A percentile compares a stretch with the other conserved stretches of the same genome.
Evolutionary conservation across 352 stramenopile species (phyloP).

Genomic region (Blastocystis sp.): DNA sequence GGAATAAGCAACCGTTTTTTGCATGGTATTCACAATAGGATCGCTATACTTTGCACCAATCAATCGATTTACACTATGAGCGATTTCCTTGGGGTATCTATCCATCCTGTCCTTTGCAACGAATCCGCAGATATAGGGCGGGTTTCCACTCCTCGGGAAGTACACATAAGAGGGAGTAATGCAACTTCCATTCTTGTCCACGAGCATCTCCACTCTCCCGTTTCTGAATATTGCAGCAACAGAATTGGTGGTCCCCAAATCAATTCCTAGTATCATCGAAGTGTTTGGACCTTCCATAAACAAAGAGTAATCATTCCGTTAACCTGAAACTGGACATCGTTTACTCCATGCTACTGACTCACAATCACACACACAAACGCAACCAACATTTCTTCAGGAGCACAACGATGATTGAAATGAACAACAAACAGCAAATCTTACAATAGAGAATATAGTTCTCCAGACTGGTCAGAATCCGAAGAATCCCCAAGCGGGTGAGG

Average conservation of each 20-base stretch:
- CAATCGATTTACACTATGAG: slow-evolving; percentile 15
- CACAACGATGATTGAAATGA: not conserved
- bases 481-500: not conserved
- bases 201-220: slow-evolving; percentile 20
- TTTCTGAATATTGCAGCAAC: slow-evolving; percentile 24
- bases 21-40: not conserved
- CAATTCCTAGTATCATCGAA: slow-evolving; percentile 32
- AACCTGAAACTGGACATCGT: no score
- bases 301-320: not conserved
- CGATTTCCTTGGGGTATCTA: not conserved
- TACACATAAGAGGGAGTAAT: slow-evolving; percentile 39
- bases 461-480: not conserved
- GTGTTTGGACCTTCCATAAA: no score
- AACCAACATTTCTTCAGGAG: not conserved
- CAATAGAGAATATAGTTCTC: not conserved
- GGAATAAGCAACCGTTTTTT: slow-evolving; percentile 14
- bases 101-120: not conserved
- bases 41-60: not conserved
- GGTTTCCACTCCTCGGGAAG: not conserved
- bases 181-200: not conserved
- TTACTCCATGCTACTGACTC: no score
- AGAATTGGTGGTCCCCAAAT: slow-evolving; percentile 68
- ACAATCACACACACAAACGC: no score
- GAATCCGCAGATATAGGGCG: not conserved
- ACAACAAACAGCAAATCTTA: not conserved